phyloP scores from a whole-genome alignment of 305 asterid genomes.

The Fraxinus dipetala region DNA sequence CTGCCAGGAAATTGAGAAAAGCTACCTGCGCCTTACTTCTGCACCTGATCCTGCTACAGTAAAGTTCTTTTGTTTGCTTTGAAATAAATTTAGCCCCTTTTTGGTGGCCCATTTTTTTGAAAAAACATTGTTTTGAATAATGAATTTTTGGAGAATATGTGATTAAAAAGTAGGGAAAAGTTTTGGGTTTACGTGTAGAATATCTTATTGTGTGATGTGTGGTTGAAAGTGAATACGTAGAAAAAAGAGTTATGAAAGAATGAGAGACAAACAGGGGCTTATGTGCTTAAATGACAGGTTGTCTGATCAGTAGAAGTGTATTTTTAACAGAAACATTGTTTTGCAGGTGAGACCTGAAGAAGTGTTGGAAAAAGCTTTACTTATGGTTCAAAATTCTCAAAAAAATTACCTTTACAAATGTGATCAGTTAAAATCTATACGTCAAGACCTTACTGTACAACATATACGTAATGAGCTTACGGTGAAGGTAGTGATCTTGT shows the following conservation, averaged over 20 bases:
- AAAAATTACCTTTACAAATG: slow-evolving; percentile 90
- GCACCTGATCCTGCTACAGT: slow-evolving; percentile 99
- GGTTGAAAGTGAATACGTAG: too few relatives aligned
- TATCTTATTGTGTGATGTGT: too few relatives aligned
- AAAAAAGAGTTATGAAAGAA: too few relatives aligned
- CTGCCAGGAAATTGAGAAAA: slow-evolving; percentile 91
- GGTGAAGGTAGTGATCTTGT: slow-evolving; percentile 55
- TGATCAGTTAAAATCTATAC: slow-evolving; percentile 92
- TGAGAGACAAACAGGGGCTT: background rate
- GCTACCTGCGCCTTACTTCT: slow-evolving; percentile 94
- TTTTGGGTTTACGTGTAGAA: too few relatives aligned
- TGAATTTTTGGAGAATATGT: too few relatives aligned
- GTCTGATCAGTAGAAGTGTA: background rate
- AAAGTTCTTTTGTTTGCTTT: slow-evolving; percentile 28
- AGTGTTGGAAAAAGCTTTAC: slow-evolving; percentile 81
- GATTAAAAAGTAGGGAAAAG: too few relatives aligned
- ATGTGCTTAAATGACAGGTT: slow-evolving; percentile 14
- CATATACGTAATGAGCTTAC: slow-evolving; percentile 87
- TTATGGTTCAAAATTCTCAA: slow-evolving; percentile 81
- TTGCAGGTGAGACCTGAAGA: slow-evolving; percentile 99
- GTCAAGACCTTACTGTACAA: slow-evolving; percentile 98
- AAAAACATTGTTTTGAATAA: too few relatives aligned
- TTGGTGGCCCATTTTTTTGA: too few relatives aligned
- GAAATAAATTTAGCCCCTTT: slow-evolving; percentile 3
- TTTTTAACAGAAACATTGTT: slow-evolving; percentile 15